Evolutionary conservation across 2,329 filamentous ascomycete species (phyloP), one percentile per base, ranked within the genome.

Genomic region (Beauveria australis): DNA sequence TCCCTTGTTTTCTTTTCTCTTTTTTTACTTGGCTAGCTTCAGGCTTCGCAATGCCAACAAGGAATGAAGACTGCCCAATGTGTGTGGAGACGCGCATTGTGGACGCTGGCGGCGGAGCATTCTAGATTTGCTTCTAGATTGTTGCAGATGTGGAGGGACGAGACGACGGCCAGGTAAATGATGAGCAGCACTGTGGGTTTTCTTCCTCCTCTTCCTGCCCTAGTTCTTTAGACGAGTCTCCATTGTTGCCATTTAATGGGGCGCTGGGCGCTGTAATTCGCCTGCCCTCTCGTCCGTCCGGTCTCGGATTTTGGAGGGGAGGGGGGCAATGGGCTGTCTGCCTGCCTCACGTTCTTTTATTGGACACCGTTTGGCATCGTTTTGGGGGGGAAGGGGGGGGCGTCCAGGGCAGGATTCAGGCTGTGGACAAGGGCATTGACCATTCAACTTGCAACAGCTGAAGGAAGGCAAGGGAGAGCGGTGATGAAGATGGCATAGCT

Each of bases 41-140:
- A 18, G 16, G n/a, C 5, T n/a, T n/a, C n/a, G 8, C 8, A 10
- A n/a, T 3, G 30, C 2, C 16, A 33, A n/a, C 1, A 24, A 47
- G 46, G 8, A 30, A 48, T 10, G 19, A 58, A 57, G 48, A 41
- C 44, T 16, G 46, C 22, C 22, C 22, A 22, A 30, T 30, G 55
- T 40, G 30, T 22, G 55, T 58, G 55, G 55, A 10, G 46, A 51
- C 22, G 22, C 18, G 53, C 53, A 55, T 47, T 19, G 55, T 33
- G 47, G 55, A 51, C 46, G 43, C 43, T 16, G 28, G 53, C 46
- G 48, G 48, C 56, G 56, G 37, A 59, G 56, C 28, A 28, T 53
- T 59, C 48, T 49, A 59, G 57, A 59, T 30, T 59, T 59, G 57
- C 57, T 59, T 59, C 57, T 53, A 59, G 57, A 59, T 59, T 59